Evolutionary conservation across 2,329 filamentous ascomycete species (phyloP).

Genomic region (Trichoderma koningiopsis): DNA sequence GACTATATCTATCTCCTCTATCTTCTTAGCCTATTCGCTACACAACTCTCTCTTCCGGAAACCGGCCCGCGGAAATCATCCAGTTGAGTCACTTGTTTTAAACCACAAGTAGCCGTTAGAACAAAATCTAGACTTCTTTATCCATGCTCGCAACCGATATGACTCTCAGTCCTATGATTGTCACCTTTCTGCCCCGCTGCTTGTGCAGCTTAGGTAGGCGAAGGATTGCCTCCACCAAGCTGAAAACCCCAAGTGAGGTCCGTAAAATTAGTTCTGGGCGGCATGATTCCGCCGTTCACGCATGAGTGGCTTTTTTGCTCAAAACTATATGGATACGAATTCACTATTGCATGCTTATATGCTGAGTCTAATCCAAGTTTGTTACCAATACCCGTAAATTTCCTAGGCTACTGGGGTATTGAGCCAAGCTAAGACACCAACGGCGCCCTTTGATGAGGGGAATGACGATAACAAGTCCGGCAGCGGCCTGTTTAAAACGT

Average conservation of each 20-base stretch:
- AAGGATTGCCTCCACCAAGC: not conserved
- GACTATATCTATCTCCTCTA: not conserved
- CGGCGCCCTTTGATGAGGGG: slow-evolving; percentile 19
- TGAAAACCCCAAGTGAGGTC: not conserved
- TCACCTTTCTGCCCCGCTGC: not conserved
- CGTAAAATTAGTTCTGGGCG: not conserved
- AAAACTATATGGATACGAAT: not conserved
- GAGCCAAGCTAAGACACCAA: not conserved
- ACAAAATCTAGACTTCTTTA: not conserved
- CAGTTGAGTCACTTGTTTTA: not conserved
- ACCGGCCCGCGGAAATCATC: not conserved
- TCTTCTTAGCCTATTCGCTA: not conserved
- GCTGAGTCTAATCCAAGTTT: not conserved
- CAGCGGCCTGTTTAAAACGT: not conserved
- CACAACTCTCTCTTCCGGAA: slow-evolving; percentile 3
- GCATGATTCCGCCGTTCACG: not conserved
- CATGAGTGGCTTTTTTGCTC: not conserved
- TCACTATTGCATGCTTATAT: not conserved
- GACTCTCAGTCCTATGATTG: not conserved
- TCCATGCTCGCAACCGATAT: not conserved
- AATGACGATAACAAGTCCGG: not conserved
- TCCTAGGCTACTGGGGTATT: not conserved
- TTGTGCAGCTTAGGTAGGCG: not conserved
- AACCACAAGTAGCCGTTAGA: not conserved
- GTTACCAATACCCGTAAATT: not conserved